Percentiles rank a stretch among this genome's conserved stretches.
Evolutionary conservation across 225 moss, liverwort and hornwort species (phyloP).

Genomic region (Pseudoscleropodium purum): DNA sequence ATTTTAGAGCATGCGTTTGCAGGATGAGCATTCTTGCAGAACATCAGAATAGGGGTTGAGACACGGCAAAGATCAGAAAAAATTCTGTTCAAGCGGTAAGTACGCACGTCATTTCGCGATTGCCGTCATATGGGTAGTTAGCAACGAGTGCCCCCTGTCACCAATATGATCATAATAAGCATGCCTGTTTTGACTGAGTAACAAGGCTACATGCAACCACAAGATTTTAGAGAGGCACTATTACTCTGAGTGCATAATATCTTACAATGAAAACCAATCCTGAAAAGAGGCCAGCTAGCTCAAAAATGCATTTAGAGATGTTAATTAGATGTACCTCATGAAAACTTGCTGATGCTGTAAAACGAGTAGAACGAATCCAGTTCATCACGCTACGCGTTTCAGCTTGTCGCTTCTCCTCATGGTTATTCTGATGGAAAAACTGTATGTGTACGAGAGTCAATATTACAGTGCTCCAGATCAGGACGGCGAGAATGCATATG

Average conservation of each 20-base stretch:
- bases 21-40: background rate
- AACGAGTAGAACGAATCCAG: conserved; percentile 59
- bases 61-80: background rate
- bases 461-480: background rate
- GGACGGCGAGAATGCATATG: background rate
- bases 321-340: conserved; percentile 57
- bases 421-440: conserved; percentile 56
- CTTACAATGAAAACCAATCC: background rate
- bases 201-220: background rate
- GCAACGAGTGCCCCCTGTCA: conserved; percentile 84
- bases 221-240: background rate
- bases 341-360: conserved; percentile 84
- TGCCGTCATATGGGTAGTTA: conserved; percentile 90
- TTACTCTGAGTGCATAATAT: background rate
- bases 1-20: background rate
- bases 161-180: background rate
- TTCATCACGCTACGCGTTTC: conserved; percentile 76
- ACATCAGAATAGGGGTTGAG: background rate
- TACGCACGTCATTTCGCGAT: conserved; percentile 51
- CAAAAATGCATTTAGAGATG: background rate
- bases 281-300: background rate
- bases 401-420: conserved; percentile 56
- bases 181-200: background rate
- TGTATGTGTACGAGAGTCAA: conserved; percentile 8
- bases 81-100: background rate